Evolutionary conservation across 805 yeast species (phyloP), one percentile per base, ranked within the genome.

Genomic region (Maudiozyma saulgeensis): DNA sequence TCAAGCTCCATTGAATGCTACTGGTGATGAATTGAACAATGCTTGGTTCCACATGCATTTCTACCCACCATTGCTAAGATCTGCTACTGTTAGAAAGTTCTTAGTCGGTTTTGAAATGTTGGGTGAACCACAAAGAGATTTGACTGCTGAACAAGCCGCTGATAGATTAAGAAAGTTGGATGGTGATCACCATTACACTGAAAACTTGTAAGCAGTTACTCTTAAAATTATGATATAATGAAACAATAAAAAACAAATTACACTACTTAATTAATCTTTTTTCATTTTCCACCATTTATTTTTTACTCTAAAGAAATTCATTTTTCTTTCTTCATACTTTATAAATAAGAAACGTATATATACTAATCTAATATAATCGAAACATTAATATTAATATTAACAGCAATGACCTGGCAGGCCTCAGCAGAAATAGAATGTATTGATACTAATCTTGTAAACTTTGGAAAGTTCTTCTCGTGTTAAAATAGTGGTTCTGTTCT

Each of bases 61-160:
- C 67, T 84, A 84, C 61, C 90, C 91, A 42, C 91, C 91, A 7
- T 70, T 84, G 55, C 71, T 84, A 56, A 73, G 90, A 52, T 78
- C 84, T 9, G 88, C 91, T 16, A 79, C 88, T 0, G 88, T 84
- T 13, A 76, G 80, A 61, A 84, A 84, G 66, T 84, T 84, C 67
- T 71, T 82, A 58, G 91, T 84, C 26, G 91, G 90, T 1, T 83
- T 81, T 56, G 87, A 80, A 64, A 59, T 72, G 64, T 73, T 80
- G 67, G 84, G 83, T 28, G 84, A 80, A 62, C 80, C 89, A 31
- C 90, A 84, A 66, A 58, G 71, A 53, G 66, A 67, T 49, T 57
- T 66, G 49, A 59, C 67, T 4, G 55, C 63, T 19, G 63, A 63
- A 60, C 58, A 66, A 52, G 61, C 66, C 3, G 60, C 64, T 40